These are phyloP conservation scores for Cladosporium sp. DNA, from an alignment of 2,329 filamentous ascomycete genomes.

Conservation along the genomic window DNA sequence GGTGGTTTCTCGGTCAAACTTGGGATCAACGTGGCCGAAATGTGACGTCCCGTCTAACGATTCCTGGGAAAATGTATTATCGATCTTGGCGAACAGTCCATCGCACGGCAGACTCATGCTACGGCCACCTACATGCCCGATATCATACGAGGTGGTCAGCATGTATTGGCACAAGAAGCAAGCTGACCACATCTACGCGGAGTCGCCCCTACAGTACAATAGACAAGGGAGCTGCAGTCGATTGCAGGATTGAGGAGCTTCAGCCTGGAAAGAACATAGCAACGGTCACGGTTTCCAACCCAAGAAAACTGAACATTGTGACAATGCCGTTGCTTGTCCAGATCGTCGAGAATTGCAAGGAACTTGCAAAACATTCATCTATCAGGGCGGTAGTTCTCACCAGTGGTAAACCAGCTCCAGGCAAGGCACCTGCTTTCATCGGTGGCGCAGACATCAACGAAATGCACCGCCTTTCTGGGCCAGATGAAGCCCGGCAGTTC, in stretches of 20 bases:
- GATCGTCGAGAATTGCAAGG: constrained; percentile 17
- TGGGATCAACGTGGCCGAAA: too few relatives aligned
- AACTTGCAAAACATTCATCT: constrained; percentile 13
- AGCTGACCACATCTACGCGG: background rate
- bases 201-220: background rate
- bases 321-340: constrained; percentile 19
- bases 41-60: too few relatives aligned
- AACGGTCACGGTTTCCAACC: constrained; percentile 25
- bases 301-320: constrained; percentile 27
- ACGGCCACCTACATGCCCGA: background rate
- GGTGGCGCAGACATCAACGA: constrained; percentile 29
- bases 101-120: background rate
- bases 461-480: constrained; percentile 23
- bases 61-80: too few relatives aligned
- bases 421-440: constrained; percentile 27
- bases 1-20: too few relatives aligned
- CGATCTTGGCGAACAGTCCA: background rate
- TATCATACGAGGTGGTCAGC: background rate
- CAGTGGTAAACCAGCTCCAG: constrained; percentile 16
- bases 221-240: background rate
- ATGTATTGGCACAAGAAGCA: too few relatives aligned
- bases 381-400: constrained; percentile 27
- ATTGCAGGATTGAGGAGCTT: constrained; percentile 2
- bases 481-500: constrained; percentile 31
- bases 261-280: constrained; percentile 17